These are phyloP conservation scores for Psilocybe mexicana DNA, from an alignment of 1,284 basidiomycete genomes.

Conservation along the genomic window DNA sequence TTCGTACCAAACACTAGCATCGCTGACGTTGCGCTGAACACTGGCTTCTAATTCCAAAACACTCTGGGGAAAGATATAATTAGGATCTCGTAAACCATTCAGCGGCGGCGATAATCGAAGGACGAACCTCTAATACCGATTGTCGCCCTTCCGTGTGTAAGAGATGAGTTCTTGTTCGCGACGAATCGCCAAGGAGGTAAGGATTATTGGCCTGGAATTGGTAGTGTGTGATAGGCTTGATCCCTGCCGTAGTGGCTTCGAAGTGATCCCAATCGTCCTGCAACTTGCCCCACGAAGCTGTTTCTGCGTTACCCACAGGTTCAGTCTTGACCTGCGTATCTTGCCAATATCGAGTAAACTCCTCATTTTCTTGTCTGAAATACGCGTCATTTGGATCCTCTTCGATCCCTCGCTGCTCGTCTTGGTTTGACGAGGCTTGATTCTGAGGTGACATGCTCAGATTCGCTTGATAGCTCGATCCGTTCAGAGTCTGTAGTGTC, in stretches of 20 bases:
- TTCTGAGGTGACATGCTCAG: slow-evolving; percentile 2
- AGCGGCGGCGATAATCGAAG: not conserved
- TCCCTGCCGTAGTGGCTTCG: slow-evolving; percentile 66
- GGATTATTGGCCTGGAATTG: slow-evolving; percentile 84
- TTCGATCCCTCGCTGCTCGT: slow-evolving; percentile 21
- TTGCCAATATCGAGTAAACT: slow-evolving; percentile 62
- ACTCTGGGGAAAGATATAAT: slow-evolving; percentile 46
- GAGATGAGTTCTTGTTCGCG: slow-evolving; percentile 54
- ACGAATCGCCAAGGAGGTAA: slow-evolving; percentile 64
- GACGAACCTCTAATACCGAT: slow-evolving; percentile 60
- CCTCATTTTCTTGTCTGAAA: slow-evolving; percentile 70
- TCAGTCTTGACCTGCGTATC: slow-evolving; percentile 25
- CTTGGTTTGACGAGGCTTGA: slow-evolving; percentile 22
- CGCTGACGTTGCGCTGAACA: slow-evolving; percentile 77
- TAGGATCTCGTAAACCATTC: not conserved
- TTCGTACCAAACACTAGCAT: slow-evolving; percentile 84
- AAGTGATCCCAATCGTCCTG: slow-evolving; percentile 86
- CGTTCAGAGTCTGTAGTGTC: not conserved
- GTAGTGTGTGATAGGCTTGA: slow-evolving; percentile 63
- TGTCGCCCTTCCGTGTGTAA: slow-evolving; percentile 47
- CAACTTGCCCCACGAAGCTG: slow-evolving; percentile 46
- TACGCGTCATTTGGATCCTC: slow-evolving; percentile 67
- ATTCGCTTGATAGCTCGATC: not conserved
- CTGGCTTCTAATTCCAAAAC: slow-evolving; percentile 89
- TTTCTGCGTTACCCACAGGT: slow-evolving; percentile 23